Evolutionary conservation across 176 grass and related monocot species (phyloP).

Genomic region (Rhipidocladum racemiflorum): DNA sequence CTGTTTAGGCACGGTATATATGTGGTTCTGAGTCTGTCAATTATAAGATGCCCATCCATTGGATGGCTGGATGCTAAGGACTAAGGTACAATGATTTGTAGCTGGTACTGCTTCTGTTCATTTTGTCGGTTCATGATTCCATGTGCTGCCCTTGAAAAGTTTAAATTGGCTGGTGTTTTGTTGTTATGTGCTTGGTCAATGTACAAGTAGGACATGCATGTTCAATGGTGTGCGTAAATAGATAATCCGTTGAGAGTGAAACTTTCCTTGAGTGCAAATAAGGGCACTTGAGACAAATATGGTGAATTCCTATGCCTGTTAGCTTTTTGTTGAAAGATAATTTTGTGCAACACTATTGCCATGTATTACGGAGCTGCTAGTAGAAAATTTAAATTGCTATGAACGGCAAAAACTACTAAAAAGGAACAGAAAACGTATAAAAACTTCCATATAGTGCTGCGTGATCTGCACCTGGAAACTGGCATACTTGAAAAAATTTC

Average conservation of each 20-base stretch:
- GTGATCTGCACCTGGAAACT: neutral
- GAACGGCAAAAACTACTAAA: neutral
- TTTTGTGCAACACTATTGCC: neutral
- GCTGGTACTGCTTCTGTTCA: neutral
- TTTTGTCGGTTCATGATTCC: neutral
- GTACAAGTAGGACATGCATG: neutral
- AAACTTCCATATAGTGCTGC: neutral
- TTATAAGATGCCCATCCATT: neutral
- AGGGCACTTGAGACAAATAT: neutral
- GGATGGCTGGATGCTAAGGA: neutral
- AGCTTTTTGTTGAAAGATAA: neutral
- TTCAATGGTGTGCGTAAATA: neutral
- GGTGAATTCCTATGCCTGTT: neutral
- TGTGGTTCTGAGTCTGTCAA: neutral
- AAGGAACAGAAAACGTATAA: neutral
- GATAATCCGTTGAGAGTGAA: neutral
- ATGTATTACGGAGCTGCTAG: neutral
- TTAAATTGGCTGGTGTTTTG: neutral
- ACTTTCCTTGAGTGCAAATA: neutral
- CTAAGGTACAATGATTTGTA: neutral
- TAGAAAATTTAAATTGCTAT: neutral
- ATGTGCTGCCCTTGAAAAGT: neutral
- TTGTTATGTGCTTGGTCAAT: neutral
- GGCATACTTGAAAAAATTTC: neutral
- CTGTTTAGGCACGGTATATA: neutral